phyloP scores from a whole-genome alignment of 2,329 filamentous ascomycete species.

The Fusarium longipes region DNA sequence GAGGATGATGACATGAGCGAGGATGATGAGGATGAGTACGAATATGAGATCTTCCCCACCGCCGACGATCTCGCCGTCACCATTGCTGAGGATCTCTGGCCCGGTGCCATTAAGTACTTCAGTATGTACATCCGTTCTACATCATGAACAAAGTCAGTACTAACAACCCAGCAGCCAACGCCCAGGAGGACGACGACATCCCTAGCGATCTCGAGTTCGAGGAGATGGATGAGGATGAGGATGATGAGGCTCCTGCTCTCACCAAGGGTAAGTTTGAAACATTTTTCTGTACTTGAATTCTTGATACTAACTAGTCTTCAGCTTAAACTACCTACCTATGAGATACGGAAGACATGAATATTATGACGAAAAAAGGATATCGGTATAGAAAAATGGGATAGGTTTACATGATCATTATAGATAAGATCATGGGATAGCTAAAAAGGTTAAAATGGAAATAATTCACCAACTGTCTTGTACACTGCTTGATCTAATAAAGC shows the following conservation, averaged over 20 bases:
- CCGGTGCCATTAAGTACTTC: slow-evolving; percentile 89
- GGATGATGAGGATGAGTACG: slow-evolving; percentile 71
- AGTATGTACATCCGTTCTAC: slow-evolving; percentile 67
- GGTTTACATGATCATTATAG: slow-evolving; percentile 6
- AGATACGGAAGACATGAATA: slow-evolving; percentile 19
- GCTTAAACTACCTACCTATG: slow-evolving; percentile 34
- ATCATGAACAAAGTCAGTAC: slow-evolving; percentile 14
- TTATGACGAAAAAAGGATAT: slow-evolving; percentile 21
- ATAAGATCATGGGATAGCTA: slow-evolving; percentile 17
- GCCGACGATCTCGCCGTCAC: slow-evolving; percentile 85
- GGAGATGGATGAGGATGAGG: slow-evolving; percentile 61
- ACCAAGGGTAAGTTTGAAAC: slow-evolving; percentile 59
- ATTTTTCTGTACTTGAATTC: not conserved
- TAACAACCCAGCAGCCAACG: slow-evolving; percentile 57
- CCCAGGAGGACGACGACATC: slow-evolving; percentile 74
- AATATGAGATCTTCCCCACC: slow-evolving; percentile 86
- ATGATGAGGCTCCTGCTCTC: slow-evolving; percentile 53
- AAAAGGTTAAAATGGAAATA: slow-evolving; percentile 13
- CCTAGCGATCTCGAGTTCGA: slow-evolving; percentile 75
- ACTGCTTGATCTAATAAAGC: not conserved
- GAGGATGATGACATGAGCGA: slow-evolving; percentile 59
- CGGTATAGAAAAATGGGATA: slow-evolving; percentile 14
- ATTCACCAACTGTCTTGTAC: not conserved
- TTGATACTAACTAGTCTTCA: slow-evolving; percentile 34
- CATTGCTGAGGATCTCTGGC: slow-evolving; percentile 89